Conservation (phyloP, 768 basidiomycete species). For the Auricularia auricula-judae region DNA sequence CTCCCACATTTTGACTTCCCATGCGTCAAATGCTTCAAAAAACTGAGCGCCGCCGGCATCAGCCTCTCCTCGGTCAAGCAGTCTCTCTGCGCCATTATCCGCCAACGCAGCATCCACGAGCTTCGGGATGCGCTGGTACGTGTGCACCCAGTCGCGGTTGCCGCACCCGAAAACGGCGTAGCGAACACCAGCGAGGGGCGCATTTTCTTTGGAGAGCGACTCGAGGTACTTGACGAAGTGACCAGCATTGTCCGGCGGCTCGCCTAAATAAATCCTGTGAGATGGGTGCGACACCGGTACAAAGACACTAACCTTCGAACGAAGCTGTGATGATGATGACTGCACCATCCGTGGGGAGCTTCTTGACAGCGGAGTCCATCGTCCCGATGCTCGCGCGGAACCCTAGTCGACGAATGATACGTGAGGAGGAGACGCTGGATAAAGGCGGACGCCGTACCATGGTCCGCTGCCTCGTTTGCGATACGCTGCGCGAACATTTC, state of each 20-base stretch:
- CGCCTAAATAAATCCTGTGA: conserved; percentile 14
- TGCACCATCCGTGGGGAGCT: conserved; percentile 33
- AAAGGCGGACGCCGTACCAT: conserved; percentile 19
- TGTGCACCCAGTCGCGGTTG: conserved; percentile 38
- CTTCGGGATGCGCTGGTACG: conserved; percentile 35
- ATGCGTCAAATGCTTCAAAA: conserved; percentile 35
- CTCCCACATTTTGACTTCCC: conserved; percentile 29
- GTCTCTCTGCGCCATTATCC: conserved; percentile 24
- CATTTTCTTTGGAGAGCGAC: conserved; percentile 16
- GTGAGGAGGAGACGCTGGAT: not conserved
- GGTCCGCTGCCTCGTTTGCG: conserved; percentile 24
- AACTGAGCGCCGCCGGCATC: conserved; percentile 32
- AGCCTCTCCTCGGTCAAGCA: conserved; percentile 28
- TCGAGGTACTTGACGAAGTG: conserved; percentile 33
- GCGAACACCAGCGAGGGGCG: conserved; percentile 19
- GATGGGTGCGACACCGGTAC: too few species aligned
- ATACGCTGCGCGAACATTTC: conserved; percentile 38
- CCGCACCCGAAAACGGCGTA: conserved; percentile 42
- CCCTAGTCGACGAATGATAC: conserved; percentile 14
- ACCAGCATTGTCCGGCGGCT: conserved; percentile 39
- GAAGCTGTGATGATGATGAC: conserved; percentile 35
- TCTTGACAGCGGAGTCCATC: conserved; percentile 27
- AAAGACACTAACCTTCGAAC: conserved; percentile 27
- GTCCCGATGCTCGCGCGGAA: conserved; percentile 29
- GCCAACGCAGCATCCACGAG: conserved; percentile 26